Conservation (phyloP, 1,284 basidiomycete genomes). For the Schizophyllum commune region DNA sequence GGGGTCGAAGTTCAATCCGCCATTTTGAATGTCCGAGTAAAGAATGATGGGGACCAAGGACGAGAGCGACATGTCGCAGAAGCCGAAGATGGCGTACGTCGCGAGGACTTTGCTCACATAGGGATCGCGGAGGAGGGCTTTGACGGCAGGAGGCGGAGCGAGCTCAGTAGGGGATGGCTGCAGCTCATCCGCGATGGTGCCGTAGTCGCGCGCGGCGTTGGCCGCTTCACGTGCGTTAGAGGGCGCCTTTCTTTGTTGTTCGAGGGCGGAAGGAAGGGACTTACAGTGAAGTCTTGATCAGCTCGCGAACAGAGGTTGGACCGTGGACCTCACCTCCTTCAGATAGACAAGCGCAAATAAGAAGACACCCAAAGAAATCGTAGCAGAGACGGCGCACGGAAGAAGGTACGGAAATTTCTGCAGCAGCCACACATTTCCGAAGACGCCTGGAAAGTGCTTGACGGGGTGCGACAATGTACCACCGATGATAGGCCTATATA, state of each 20-base stretch:
- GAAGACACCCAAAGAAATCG: slow-evolving; percentile 21
- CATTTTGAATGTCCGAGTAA: slow-evolving; percentile 21
- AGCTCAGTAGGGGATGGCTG: neutral
- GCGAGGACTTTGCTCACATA: neutral
- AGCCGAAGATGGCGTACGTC: neutral
- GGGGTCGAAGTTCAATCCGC: slow-evolving; percentile 23
- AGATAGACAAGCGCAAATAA: slow-evolving; percentile 20
- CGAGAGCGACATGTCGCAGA: slow-evolving; percentile 19
- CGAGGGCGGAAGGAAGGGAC: slow-evolving; percentile 7
- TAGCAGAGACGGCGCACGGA: slow-evolving; percentile 28
- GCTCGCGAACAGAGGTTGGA: too few species aligned
- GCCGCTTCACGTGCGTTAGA: too few species aligned
- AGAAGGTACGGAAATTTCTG: slow-evolving; percentile 32
- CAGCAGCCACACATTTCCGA: slow-evolving; percentile 25
- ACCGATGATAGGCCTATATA: slow-evolving; percentile 31
- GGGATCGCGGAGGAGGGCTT: neutral
- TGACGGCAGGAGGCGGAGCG: neutral
- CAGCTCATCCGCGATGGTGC: neutral
- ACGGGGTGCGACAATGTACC: slow-evolving; percentile 34
- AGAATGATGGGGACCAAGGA: slow-evolving; percentile 26
- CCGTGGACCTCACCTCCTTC: slow-evolving; percentile 25
- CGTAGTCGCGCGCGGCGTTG: neutral
- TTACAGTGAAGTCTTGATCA: too few species aligned
- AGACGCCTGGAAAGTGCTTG: slow-evolving; percentile 27
- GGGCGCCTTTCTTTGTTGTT: slow-evolving; percentile 1